A percentile compares a stretch with the other conserved stretches of the same genome.
These are phyloP conservation scores for Periglandula ipomoeae DNA, from an alignment of 2,329 filamentous ascomycete species.

Conservation along the genomic window DNA sequence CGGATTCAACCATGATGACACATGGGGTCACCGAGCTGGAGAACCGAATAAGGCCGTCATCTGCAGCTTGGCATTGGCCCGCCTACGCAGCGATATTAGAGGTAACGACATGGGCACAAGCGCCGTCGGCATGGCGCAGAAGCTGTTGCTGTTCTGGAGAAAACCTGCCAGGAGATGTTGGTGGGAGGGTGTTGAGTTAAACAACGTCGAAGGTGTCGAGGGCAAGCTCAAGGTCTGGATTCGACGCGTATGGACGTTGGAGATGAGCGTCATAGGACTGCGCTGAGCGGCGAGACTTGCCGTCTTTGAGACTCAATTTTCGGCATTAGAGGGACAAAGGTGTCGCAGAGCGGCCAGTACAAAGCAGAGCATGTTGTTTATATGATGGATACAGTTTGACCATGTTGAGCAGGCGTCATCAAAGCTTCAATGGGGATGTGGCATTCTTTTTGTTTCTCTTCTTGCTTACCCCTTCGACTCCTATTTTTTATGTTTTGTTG, in stretches of 20 bases:
- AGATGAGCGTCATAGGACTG: conserved; percentile 92
- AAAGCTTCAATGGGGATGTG: not conserved
- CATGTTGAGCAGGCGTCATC: conserved; percentile 11
- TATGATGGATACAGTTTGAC: conserved; percentile 4
- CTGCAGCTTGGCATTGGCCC: conserved; percentile 87
- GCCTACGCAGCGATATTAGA: conserved; percentile 84
- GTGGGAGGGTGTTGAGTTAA: conserved; percentile 96
- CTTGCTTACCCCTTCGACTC: not conserved
- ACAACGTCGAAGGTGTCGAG: conserved; percentile 81
- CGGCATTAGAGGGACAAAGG: not conserved
- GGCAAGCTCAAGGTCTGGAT: conserved; percentile 98
- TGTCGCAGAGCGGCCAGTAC: not conserved
- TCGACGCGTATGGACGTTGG: conserved; percentile 91
- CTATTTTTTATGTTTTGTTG: not conserved
- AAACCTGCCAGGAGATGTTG: conserved; percentile 94
- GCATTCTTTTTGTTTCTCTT: not conserved
- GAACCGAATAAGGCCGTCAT: conserved; percentile 98
- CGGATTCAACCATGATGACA: conserved; percentile 92
- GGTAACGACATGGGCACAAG: conserved; percentile 66
- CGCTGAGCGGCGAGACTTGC: conserved; percentile 37
- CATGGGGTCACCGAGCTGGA: conserved; percentile 92
- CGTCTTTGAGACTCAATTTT: not conserved
- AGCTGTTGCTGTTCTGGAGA: conserved; percentile 93
- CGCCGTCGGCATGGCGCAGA: conserved; percentile 96
- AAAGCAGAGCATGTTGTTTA: conserved; percentile 3